Conservation (phyloP, 148 eudicot species). For the Rheum nobile region DNA sequence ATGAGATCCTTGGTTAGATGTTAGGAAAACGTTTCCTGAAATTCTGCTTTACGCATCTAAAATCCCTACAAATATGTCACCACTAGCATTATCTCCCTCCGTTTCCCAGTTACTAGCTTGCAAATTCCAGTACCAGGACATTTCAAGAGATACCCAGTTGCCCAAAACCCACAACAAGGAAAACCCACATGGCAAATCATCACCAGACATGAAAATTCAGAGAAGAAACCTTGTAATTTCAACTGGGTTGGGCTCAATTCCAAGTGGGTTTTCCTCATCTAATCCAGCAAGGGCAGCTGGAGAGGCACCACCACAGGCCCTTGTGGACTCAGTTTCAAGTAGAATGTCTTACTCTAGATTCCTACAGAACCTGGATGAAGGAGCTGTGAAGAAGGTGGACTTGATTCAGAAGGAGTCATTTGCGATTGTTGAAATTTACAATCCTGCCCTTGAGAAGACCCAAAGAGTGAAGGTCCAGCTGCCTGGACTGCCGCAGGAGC, state of each 20-base stretch:
- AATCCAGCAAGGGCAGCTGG: constrained; percentile 35
- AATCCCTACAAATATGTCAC: no score
- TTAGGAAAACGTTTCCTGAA: no score
- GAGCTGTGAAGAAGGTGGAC: constrained; percentile 58
- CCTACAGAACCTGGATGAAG: constrained; percentile 58
- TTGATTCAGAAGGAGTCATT: constrained; percentile 50
- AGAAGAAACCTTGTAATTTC: constrained; percentile 35
- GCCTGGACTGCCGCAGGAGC: constrained; percentile 57
- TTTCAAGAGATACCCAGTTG: constrained; percentile 26
- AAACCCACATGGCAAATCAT: constrained; percentile 19
- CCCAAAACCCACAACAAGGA: constrained; percentile 19
- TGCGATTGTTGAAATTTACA: constrained; percentile 60
- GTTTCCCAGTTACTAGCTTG: constrained; percentile 26
- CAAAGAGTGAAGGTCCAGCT: constrained; percentile 66
- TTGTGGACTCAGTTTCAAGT: constrained; percentile 33
- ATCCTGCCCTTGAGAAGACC: constrained; percentile 37
- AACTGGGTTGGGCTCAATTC: constrained; percentile 33
- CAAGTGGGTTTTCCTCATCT: constrained; percentile 24
- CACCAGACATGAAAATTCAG: constrained; percentile 17
- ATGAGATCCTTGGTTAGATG: no score
- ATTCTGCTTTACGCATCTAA: no score
- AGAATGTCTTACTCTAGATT: constrained; percentile 72
- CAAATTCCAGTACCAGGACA: constrained; percentile 31
- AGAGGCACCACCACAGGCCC: constrained; percentile 36
- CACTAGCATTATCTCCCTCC: constrained; percentile 32